Evolutionary conservation across 1,284 basidiomycete species (phyloP), one percentile per base, ranked within the genome.

Genomic region (Heterobasidion occidentale): DNA sequence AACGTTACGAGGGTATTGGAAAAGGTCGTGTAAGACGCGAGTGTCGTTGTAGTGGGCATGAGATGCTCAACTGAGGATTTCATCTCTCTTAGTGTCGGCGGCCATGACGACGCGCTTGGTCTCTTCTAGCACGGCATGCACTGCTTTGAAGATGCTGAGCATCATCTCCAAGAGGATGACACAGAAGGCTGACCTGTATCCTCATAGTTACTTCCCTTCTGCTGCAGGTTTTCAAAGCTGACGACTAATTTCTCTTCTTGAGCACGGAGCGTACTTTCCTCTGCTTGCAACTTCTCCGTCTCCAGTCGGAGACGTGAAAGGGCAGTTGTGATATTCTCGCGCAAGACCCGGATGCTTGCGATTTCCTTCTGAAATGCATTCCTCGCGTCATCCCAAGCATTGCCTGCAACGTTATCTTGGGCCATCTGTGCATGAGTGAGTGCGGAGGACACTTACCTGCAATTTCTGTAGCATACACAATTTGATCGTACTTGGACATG

Each of bases 361-460:
- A 88, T 76, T 64, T 87, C 82, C 58, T 82, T 78, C 54, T 78
- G 68, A 64, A 85, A 86, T 46, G 74, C 76, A 56, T 70, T 68
- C 51, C 80, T 77, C 53, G 81, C 69, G 60, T 79, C 71, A 56
- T 78, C 78, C 71, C 84, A 83, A 63, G 84, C 81, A 15, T 75
- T 69, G 46, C 75, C 80, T 82, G 20, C 52, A 36, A 53, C 8
- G 38, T 33, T 53, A 48, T 19, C 44, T 46, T 52, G 46, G 49
- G 4, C 27, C 27, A 27, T 27, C 27, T 27, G 27, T 6, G 27
- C 27, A 27, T 27, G 27, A 27, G 6, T 27, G 0, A 27, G 27
- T 27, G 27, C 3, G 27, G 6, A 27, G 51, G 54, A 53, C 9
- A 42, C 77, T 56, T 57, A 83, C 85, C 81, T 55, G 81, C 77